phyloP scores from a whole-genome alignment of 148 eudicot genomes.

The Gaultheria prostrata region DNA sequence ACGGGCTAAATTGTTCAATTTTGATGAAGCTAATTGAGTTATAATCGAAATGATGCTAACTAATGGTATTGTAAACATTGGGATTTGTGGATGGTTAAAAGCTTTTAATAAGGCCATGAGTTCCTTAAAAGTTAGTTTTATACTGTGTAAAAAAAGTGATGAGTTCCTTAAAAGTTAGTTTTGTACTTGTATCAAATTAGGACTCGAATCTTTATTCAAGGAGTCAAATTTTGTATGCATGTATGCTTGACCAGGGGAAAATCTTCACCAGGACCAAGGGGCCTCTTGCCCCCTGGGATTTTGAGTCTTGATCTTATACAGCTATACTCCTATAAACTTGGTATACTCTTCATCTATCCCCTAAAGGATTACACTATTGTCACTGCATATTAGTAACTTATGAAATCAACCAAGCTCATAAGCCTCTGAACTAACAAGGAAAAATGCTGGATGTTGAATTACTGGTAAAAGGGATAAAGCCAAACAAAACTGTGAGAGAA shows the following conservation, averaged over 20 bases:
- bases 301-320: background rate
- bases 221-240: background rate
- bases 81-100: conserved; percentile 7
- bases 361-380: background rate
- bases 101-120: background rate
- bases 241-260: background rate
- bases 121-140: background rate
- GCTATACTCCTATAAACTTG: background rate
- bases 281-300: background rate
- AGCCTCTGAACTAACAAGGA: background rate
- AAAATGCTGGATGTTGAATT: background rate
- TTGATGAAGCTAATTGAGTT: background rate
- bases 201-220: background rate
- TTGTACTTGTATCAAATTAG: background rate
- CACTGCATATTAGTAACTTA: background rate
- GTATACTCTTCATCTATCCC: background rate
- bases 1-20: background rate
- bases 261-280: background rate
- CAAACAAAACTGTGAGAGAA: background rate
- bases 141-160: background rate
- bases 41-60: too few species aligned
- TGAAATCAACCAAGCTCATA: background rate
- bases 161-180: background rate
- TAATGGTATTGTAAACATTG: background rate
- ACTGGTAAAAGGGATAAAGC: background rate